Conservation (phyloP, 2,329 filamentous ascomycete species). For the Fusarium keratoplasticum region DNA sequence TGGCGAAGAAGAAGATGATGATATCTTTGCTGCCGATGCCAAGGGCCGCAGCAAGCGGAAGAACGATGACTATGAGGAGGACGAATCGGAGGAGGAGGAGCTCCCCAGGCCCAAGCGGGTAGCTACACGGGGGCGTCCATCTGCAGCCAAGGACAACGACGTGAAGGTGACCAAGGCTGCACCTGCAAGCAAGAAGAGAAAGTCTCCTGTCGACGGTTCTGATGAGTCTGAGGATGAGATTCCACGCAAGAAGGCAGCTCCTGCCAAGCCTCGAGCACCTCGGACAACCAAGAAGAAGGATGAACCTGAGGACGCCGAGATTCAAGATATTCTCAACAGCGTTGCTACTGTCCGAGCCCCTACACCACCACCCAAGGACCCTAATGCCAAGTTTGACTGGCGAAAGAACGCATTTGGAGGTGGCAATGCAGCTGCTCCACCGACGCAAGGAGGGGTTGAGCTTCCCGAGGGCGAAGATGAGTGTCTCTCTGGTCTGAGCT, state of each 20-base stretch:
- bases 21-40: slow-evolving; percentile 83
- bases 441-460: slow-evolving; percentile 75
- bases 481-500: slow-evolving; percentile 88
- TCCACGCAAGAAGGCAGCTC: slow-evolving; percentile 69
- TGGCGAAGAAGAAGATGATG: slow-evolving; percentile 77
- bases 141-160: slow-evolving; percentile 33
- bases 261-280: slow-evolving; percentile 69
- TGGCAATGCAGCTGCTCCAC: slow-evolving; percentile 69
- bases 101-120: slow-evolving; percentile 69
- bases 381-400: slow-evolving; percentile 84
- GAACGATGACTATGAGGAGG: slow-evolving; percentile 80
- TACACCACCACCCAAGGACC: slow-evolving; percentile 80
- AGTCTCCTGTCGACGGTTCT: slow-evolving; percentile 65
- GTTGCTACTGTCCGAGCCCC: slow-evolving; percentile 87
- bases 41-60: slow-evolving; percentile 74
- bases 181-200: slow-evolving; percentile 64
- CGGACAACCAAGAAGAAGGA: slow-evolving; percentile 72
- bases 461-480: slow-evolving; percentile 88
- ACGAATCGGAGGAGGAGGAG: slow-evolving; percentile 78
- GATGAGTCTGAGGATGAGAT: slow-evolving; percentile 70
- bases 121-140: slow-evolving; percentile 56
- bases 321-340: slow-evolving; percentile 85
- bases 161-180: slow-evolving; percentile 48
- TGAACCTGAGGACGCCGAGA: slow-evolving; percentile 75
- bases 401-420: slow-evolving; percentile 69